Percentiles rank a stretch among this genome's conserved stretches.
Conservation (phyloP, 1,139 yeast genomes). For the Pichiaceae sp. region DNA sequence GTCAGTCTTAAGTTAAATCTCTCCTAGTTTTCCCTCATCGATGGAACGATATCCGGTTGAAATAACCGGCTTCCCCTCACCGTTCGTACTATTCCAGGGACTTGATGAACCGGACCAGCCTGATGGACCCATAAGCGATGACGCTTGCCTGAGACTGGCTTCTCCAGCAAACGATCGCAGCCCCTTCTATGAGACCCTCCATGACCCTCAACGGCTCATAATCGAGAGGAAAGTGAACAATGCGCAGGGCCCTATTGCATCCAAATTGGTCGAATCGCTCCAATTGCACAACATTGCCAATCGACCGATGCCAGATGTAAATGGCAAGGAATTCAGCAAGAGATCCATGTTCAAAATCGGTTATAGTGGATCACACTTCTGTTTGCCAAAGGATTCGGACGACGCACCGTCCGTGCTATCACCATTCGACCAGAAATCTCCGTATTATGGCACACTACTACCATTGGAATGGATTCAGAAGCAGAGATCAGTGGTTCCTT, state of each 20-base stretch:
- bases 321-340: conserved; percentile 17
- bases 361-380: not conserved
- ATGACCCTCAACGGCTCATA: conserved; percentile 5
- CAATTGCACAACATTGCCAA: conserved; percentile 21
- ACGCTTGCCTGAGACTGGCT: conserved; percentile 5
- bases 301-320: conserved; percentile 22
- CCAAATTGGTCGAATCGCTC: conserved; percentile 22
- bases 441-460: conserved; percentile 34
- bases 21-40: not conserved
- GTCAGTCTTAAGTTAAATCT: no score
- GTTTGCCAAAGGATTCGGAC: not conserved
- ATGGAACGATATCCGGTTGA: conserved; percentile 26
- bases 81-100: conserved; percentile 31
- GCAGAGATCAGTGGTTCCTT: conserved; percentile 34
- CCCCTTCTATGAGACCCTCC: conserved; percentile 1
- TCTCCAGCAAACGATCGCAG: conserved; percentile 1
- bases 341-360: conserved; percentile 14
- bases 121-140: conserved; percentile 23
- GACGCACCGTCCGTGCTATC: conserved; percentile 23
- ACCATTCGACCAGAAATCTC: conserved; percentile 29
- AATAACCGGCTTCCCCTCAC: conserved; percentile 24
- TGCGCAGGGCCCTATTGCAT: conserved; percentile 18
- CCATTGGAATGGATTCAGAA: conserved; percentile 41
- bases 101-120: conserved; percentile 27
- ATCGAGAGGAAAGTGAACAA: conserved; percentile 20